Base-by-base conservation (phyloP, 768 basidiomycete genomes). In the Xerocomellus chrysenteron region DNA sequence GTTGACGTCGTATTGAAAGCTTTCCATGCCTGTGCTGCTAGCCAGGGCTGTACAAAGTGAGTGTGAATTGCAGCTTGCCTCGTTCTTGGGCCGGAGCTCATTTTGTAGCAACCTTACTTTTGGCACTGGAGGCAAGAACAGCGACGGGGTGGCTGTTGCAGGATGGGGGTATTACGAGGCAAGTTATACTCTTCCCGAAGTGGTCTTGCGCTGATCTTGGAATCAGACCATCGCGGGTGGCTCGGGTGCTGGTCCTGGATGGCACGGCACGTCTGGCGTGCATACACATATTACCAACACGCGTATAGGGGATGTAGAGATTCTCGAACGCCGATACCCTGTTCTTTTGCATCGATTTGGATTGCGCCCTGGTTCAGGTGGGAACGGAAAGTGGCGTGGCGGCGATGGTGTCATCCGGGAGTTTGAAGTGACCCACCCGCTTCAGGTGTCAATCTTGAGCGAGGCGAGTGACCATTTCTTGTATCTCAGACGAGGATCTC, bases 211-310 rank as follows among this genome's bases (percentile, higher is more conserved):
- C 54, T 55, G 52, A 59, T 58, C 17, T 55, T 28, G 7, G 40
- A 42, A 30, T 40, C 42, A 47, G 90, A 98, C 95, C 0, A 94
- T 97, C 53, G 93, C 92, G 4, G 95, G 94, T 9, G 95, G 95
- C 21, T 91, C 90, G 5, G 95, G 95, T 5, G 94, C 95, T 0
- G 94, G 95, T 1, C 86, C 90, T 2, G 70, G 73, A 11, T 96
- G 94, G 94, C 85, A 94, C 65, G 95, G 95, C 4, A 93, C 92
- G 16, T 91, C 90, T 26, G 94, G 94, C 8, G 90, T 96, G 2
- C 94, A 96, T 70, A 94, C 92, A 2, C 92, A 94, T 66, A 94
- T 94, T 63, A 94, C 94, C 0, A 94, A 94, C 70, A 94, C 92
- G 11, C 85, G 92, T 12, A 94, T 94, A 42, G 92, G 92, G 21